phyloP scores from a whole-genome alignment of 1,284 basidiomycete species.

The Acaromyces ingoldii region DNA sequence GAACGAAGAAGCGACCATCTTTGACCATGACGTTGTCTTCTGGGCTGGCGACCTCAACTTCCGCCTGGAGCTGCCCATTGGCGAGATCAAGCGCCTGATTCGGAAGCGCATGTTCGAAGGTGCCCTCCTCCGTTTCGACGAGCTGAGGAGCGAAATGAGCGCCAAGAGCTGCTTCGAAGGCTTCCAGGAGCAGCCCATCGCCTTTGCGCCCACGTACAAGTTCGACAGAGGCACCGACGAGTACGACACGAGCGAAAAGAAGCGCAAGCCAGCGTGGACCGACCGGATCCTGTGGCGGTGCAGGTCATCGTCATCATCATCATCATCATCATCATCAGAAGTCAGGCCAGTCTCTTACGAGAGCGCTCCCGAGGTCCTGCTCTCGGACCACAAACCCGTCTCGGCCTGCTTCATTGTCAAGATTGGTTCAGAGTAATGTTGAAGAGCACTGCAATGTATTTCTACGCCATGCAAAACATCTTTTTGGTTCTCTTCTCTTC shows the following conservation, averaged over 20 bases:
- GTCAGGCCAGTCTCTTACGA: not conserved
- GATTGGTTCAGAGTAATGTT: too few relatives aligned
- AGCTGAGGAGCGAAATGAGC: slow-evolving; percentile 67
- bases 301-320: slow-evolving; percentile 55
- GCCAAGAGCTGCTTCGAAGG: slow-evolving; percentile 57
- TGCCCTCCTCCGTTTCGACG: slow-evolving; percentile 70
- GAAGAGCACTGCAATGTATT: too few relatives aligned
- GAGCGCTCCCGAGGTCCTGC: slow-evolving; percentile 42
- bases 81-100: slow-evolving; percentile 3
- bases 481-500: not conserved
- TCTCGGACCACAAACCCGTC: slow-evolving; percentile 51
- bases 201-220: slow-evolving; percentile 21
- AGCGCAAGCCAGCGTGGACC: slow-evolving; percentile 18
- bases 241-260: slow-evolving; percentile 20
- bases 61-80: slow-evolving; percentile 64
- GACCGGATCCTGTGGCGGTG: slow-evolving; percentile 17
- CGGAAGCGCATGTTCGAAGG: slow-evolving; percentile 61
- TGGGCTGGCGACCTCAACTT: slow-evolving; percentile 96
- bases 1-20: slow-evolving; percentile 73
- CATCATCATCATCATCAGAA: slow-evolving; percentile 55
- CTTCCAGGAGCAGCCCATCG: slow-evolving; percentile 60
- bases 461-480: too few relatives aligned
- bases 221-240: slow-evolving; percentile 14
- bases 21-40: slow-evolving; percentile 87
- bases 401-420: too few relatives aligned